Conservation (phyloP, 23 red algal genomes). For the Agarophyton chilense region DNA sequence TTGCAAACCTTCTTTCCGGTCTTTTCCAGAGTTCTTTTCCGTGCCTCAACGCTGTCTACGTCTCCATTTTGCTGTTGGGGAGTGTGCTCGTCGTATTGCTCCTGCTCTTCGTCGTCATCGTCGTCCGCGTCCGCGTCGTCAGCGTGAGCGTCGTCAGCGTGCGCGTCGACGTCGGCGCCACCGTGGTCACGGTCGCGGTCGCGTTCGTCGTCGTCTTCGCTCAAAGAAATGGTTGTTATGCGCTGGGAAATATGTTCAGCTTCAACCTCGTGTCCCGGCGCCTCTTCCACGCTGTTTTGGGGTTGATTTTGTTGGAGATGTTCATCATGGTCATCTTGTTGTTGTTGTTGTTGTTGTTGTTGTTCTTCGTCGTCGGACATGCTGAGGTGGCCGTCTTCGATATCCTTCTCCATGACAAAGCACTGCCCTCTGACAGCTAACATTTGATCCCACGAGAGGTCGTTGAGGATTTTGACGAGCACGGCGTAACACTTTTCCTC, state of each 20-base stretch:
- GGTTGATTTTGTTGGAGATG: too few species aligned
- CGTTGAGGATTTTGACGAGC: constrained; percentile 86
- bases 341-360: too few species aligned
- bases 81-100: background rate
- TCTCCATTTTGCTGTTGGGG: background rate
- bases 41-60: background rate
- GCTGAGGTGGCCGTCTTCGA: constrained; percentile 42
- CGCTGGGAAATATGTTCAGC: constrained; percentile 3
- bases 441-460: constrained; percentile 90
- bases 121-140: background rate
- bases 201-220: background rate
- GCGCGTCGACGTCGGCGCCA: too few species aligned
- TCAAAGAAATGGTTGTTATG: constrained; percentile 30
- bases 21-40: constrained; percentile 31
- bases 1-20: constrained; percentile 89
- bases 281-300: background rate
- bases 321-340: too few species aligned
- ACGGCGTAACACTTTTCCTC: constrained; percentile 80
- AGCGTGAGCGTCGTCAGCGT: background rate
- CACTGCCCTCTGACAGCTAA: constrained; percentile 76
- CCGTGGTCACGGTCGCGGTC: background rate
- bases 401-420: constrained; percentile 96
- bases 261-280: background rate
- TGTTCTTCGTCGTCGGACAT: constrained; percentile 11
- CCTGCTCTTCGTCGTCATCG: background rate